Percentiles rank a stretch among this genome's conserved stretches.
Evolutionary conservation across 306 rosid species (phyloP).

Genomic region (Vigna trinervia): DNA sequence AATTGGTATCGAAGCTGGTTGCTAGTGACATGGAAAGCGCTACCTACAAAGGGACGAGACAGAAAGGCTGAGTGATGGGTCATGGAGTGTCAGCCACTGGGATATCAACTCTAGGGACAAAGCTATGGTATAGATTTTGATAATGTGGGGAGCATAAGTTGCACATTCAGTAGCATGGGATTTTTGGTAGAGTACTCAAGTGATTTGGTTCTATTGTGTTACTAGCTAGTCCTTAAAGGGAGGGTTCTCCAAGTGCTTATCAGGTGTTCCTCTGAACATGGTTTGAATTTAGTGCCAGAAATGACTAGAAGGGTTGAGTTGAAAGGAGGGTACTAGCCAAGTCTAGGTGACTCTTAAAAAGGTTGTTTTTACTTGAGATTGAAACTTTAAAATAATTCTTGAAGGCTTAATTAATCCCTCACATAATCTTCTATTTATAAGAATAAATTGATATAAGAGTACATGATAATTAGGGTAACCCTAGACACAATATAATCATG

Average conservation of each 20-base stretch:
- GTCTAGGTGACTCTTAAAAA: not conserved
- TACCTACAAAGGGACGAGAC: not conserved
- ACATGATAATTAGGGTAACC: no score
- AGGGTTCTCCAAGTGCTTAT: not conserved
- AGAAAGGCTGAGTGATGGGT: not conserved
- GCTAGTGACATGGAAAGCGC: not conserved
- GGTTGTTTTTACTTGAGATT: not conserved
- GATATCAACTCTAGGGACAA: not conserved
- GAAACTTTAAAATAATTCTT: no score
- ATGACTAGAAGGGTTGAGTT: not conserved
- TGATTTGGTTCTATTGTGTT: not conserved
- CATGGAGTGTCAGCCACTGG: not conserved
- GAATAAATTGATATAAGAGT: no score
- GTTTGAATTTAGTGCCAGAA: not conserved
- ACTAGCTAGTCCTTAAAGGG: not conserved
- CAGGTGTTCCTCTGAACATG: not conserved
- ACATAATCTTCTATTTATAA: no score
- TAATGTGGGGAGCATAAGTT: not conserved
- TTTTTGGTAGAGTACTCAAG: not conserved
- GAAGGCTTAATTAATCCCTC: no score
- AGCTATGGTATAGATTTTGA: not conserved
- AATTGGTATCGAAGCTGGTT: not conserved
- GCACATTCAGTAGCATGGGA: not conserved
- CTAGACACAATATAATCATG: no score
- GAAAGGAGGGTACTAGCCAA: not conserved